These are phyloP conservation scores for Royoungia palumana DNA, from an alignment of 768 basidiomycete genomes.

Conservation along the genomic window DNA sequence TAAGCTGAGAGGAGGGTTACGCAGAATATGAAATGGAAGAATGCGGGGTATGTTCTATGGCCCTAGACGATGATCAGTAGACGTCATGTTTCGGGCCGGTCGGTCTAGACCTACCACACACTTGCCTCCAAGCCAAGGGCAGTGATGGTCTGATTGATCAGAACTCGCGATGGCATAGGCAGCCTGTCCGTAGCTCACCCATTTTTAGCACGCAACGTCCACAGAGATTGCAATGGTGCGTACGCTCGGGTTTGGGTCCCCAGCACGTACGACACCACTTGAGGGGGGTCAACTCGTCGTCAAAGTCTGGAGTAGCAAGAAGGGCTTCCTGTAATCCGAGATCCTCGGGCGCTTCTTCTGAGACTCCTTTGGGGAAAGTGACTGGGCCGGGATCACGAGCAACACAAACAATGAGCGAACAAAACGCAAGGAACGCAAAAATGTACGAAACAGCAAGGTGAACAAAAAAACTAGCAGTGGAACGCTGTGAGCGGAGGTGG, in stretches of 20 bases:
- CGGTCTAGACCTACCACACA: constrained; percentile 57
- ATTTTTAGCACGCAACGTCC: constrained; percentile 80
- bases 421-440: constrained; percentile 65
- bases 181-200: constrained; percentile 47
- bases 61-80: constrained; percentile 44
- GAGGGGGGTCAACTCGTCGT: constrained; percentile 54
- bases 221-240: constrained; percentile 76
- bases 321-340: constrained; percentile 60
- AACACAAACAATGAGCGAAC: constrained; percentile 70
- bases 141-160: constrained; percentile 69
- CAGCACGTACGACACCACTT: constrained; percentile 80
- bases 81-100: neutral
- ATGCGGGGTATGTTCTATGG: constrained; percentile 79
- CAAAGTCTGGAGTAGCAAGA: constrained; percentile 45
- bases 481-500: constrained; percentile 54
- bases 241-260: constrained; percentile 73
- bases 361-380: constrained; percentile 17
- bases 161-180: neutral
- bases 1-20: constrained; percentile 63
- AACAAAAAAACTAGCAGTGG: constrained; percentile 42
- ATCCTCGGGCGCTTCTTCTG: constrained; percentile 31
- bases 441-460: constrained; percentile 62
- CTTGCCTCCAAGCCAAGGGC: constrained; percentile 74
- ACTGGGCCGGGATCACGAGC: constrained; percentile 74
- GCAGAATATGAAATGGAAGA: constrained; percentile 71